Evolutionary conservation across 2,329 filamentous ascomycete genomes (phyloP), one percentile per base, ranked within the genome.

Genomic region (Exophiala xenobiotica): DNA sequence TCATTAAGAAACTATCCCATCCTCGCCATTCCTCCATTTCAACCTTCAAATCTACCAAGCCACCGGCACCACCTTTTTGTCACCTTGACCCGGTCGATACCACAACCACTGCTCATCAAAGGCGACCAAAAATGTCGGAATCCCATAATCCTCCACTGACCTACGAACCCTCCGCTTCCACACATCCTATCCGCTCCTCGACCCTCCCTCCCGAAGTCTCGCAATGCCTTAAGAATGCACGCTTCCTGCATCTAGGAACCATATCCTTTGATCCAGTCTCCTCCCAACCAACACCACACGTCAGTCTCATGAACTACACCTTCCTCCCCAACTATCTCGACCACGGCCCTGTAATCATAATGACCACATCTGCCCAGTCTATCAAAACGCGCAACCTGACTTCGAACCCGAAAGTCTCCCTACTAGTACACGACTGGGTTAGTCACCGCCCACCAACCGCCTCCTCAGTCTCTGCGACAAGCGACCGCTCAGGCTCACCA

Each of bases 291-390:
- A 87, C 93, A 65, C 93, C 93, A 7, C 90, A 97, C 69, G 89
- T 97, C 60, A 95, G 90, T 29, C 83, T 99, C 59, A 99, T 99
- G 93, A 96, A 95, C 77, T 97, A 97, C 76, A 97, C 93, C 66
- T 97, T 96, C 73, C 86, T 99, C 18, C 87, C 90, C 31, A 48
- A 39, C 29, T 59, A 59, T 35, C 41, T 52, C 31, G 47, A 56
- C 49, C 49, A 56, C 20, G 72, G 75, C n/a, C 86, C 90, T n/a
- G 87, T 90, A 58, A 95, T 97, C 66, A 87, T 97, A 77, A 91
- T 92, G 87, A 97, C 93, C 49, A 95, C 87, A 3, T 83, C 91
- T 63, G 81, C 87, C 18, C 86, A 86, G 63, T 82, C 85, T 3
- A 71, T 80, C 27, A 82, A 86, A 60, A 86, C 86, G 1, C 80